These are phyloP conservation scores for Colletotrichum australisinense DNA, from an alignment of 2,329 filamentous ascomycete genomes.

Conservation along the genomic window DNA sequence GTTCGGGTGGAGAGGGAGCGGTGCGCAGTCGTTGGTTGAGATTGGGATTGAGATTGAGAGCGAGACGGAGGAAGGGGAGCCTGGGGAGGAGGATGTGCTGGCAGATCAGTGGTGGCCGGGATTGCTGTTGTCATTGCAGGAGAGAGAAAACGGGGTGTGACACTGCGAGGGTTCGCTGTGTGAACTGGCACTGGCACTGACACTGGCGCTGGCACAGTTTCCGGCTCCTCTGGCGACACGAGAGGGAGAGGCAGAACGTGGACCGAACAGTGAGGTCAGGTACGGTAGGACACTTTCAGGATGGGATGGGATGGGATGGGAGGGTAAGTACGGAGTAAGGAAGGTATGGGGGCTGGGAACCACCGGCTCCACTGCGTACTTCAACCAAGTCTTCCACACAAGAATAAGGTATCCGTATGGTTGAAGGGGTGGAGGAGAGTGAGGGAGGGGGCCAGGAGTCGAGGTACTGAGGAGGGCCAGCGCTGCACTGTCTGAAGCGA, in stretches of 20 bases:
- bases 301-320: not conserved
- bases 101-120: conserved; percentile 45
- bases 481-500: not conserved
- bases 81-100: conserved; percentile 37
- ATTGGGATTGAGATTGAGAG: conserved; percentile 40
- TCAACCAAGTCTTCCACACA: not conserved
- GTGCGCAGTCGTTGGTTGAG: conserved; percentile 44
- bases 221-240: not conserved
- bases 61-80: not conserved
- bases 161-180: conserved; percentile 1
- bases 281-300: not conserved
- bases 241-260: conserved; percentile 4
- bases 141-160: conserved; percentile 20
- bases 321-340: not conserved
- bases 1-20: conserved; percentile 52
- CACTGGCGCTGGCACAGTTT: not conserved
- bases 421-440: not conserved
- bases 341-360: conserved; percentile 17
- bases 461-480: not conserved
- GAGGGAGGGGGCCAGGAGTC: not conserved
- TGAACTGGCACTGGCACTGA: not conserved
- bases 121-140: conserved; percentile 48
- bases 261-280: not conserved
- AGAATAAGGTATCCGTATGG: not conserved
- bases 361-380: not conserved